Percentiles rank a stretch among this genome's conserved stretches.
Evolutionary conservation across 1,284 basidiomycete genomes (phyloP).

Genomic region (Ganoderma lingzhi): DNA sequence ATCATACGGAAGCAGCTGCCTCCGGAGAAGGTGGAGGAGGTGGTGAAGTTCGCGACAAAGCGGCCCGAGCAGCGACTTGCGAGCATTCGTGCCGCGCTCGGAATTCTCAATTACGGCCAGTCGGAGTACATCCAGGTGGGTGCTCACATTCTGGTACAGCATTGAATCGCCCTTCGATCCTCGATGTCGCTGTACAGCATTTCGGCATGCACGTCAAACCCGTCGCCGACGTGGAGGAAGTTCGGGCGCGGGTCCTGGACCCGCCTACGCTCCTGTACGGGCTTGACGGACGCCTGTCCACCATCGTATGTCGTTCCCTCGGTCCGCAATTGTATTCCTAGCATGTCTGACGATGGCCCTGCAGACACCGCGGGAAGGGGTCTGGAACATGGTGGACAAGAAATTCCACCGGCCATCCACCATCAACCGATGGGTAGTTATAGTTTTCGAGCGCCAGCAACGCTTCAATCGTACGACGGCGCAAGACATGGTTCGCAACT

Average conservation of each 20-base stretch:
- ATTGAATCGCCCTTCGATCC: background rate
- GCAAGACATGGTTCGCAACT: constrained; percentile 56
- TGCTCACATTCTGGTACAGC: background rate
- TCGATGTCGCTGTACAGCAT: constrained; percentile 35
- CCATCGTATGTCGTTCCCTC: constrained; percentile 52
- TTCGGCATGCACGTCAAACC: constrained; percentile 70
- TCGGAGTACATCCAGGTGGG: constrained; percentile 70
- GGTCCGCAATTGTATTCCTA: background rate
- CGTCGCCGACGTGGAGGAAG: constrained; percentile 47
- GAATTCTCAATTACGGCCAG: constrained; percentile 71
- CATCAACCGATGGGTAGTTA: constrained; percentile 65
- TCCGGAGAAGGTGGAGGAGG: constrained; percentile 66
- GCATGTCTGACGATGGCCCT: background rate
- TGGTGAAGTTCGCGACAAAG: constrained; percentile 78
- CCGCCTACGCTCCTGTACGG: constrained; percentile 73
- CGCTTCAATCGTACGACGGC: constrained; percentile 58
- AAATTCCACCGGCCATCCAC: constrained; percentile 60
- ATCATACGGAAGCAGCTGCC: constrained; percentile 80
- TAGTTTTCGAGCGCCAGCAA: constrained; percentile 64
- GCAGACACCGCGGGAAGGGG: constrained; percentile 64
- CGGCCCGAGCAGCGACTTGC: constrained; percentile 63
- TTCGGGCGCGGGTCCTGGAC: constrained; percentile 66
- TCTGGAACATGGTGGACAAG: constrained; percentile 80
- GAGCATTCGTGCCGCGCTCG: constrained; percentile 65
- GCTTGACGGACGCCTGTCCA: constrained; percentile 54